Evolutionary conservation across 1,284 basidiomycete species (phyloP).

Genomic region (Anthracocystis panici-leucophaei): DNA sequence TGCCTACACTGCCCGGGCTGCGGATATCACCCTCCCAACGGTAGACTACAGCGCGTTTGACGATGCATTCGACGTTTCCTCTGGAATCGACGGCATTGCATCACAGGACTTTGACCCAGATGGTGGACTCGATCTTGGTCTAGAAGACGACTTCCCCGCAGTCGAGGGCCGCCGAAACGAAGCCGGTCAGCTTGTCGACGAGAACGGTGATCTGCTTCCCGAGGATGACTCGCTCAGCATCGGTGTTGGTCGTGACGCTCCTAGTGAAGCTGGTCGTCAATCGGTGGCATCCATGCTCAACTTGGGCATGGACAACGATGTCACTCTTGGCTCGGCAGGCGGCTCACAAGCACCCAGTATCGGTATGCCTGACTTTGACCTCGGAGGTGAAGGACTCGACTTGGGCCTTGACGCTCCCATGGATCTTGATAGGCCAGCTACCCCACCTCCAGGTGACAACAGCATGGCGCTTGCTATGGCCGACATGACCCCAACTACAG

Average conservation of each 20-base stretch:
- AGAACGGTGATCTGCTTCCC: slow-evolving; percentile 69
- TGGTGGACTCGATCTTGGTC: slow-evolving; percentile 70
- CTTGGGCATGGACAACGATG: slow-evolving; percentile 45
- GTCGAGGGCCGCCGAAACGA: slow-evolving; percentile 46
- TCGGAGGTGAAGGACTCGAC: slow-evolving; percentile 37
- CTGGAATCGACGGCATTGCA: slow-evolving; percentile 55
- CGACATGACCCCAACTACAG: slow-evolving; percentile 74
- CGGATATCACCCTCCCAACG: slow-evolving; percentile 76
- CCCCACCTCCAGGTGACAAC: slow-evolving; percentile 50
- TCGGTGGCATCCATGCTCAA: slow-evolving; percentile 54
- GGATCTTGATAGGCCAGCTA: slow-evolving; percentile 39
- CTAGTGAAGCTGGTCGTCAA: slow-evolving; percentile 46
- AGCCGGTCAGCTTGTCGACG: slow-evolving; percentile 52
- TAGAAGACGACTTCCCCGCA: slow-evolving; percentile 71
- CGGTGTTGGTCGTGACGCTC: slow-evolving; percentile 66
- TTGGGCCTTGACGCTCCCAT: slow-evolving; percentile 42
- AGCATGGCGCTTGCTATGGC: slow-evolving; percentile 58
- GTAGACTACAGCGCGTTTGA: slow-evolving; percentile 53
- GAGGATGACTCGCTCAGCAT: slow-evolving; percentile 62
- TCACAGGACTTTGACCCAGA: slow-evolving; percentile 61
- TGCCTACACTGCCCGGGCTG: slow-evolving; percentile 75
- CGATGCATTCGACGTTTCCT: slow-evolving; percentile 53
- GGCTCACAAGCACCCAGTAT: slow-evolving; percentile 48
- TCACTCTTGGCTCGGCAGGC: slow-evolving; percentile 39
- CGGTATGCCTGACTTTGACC: slow-evolving; percentile 49